Conservation (phyloP, 768 basidiomycete genomes). For the Dioszegia crocea region DNA sequence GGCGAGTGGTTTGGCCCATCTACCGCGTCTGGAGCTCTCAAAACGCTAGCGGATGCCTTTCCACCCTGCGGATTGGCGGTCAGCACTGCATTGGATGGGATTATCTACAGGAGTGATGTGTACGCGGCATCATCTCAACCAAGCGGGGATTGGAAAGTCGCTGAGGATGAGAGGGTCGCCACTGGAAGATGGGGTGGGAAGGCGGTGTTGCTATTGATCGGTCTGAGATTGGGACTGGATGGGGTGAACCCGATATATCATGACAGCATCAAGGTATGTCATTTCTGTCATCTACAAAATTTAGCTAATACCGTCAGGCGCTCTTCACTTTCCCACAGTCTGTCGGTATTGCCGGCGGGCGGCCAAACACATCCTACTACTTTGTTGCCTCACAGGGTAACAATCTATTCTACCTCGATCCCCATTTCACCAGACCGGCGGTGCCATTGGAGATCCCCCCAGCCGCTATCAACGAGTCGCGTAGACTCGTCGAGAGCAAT, state of each 20-base stretch:
- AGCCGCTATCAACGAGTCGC: not conserved
- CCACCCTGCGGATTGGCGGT: constrained; percentile 77
- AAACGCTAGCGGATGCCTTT: constrained; percentile 71
- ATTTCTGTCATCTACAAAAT: not conserved
- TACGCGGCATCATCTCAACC: constrained; percentile 62
- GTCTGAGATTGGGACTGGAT: constrained; percentile 80
- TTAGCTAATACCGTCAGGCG: constrained; percentile 33
- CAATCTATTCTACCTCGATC: constrained; percentile 59
- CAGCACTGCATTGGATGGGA: constrained; percentile 73
- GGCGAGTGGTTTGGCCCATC: constrained; percentile 98
- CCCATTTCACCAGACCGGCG: constrained; percentile 64
- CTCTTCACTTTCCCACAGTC: constrained; percentile 92
- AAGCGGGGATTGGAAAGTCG: constrained; percentile 24
- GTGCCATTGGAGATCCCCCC: constrained; percentile 57
- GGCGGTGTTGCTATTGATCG: constrained; percentile 80
- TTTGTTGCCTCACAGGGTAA: constrained; percentile 91
- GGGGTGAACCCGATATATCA: constrained; percentile 94
- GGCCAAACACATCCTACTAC: constrained; percentile 96
- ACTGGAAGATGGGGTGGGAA: constrained; percentile 65
- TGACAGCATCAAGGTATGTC: constrained; percentile 68
- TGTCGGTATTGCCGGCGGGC: constrained; percentile 92
- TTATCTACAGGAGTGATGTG: constrained; percentile 79
- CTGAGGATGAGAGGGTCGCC: not conserved
- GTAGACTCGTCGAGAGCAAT: not conserved
- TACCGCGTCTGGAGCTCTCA: constrained; percentile 94